Base-by-base conservation (phyloP, 768 basidiomycete species). In the Tephrocybe sp. region DNA sequence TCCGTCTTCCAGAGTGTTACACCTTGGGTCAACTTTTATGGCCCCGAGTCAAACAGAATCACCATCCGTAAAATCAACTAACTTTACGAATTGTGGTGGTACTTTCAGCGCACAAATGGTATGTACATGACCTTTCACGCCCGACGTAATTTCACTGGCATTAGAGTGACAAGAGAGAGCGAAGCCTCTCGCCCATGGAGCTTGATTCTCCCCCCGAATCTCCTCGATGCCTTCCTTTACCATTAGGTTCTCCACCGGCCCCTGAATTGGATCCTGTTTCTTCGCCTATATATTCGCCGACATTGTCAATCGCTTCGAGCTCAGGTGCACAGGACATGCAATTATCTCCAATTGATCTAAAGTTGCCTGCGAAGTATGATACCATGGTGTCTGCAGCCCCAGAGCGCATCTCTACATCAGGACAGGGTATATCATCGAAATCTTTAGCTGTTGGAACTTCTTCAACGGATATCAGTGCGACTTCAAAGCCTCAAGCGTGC, bases 151-250 rank as follows among this genome's bases (percentile, higher is more conserved):
- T 55, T 55, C 48, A 52, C 51, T 22, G 30, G 26, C 42, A 40
- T 16, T 36, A 59, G 55, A 51, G 40, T 26, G 41, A 32, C 41
- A 50, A 45, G 45, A 46, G 33, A 45, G 72, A 75, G 14, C 68
- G 79, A 50, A 84, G 77, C 64, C 67, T 80, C 40, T 80, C 81
- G 42, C 82, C 80, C 0, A 83, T 83, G 81, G 84, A 84, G 48
- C 70, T 84, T 38, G 81, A 77, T 55, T 80, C 80, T 6, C 62
- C 73, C 6, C 56, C 68, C 14, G 73, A 69, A 52, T 72, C 72
- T 9, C 71, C 73, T 23, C 45, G 14, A 14, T 23, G 48, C 33
- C 55, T 51, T 14, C 49, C 65, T 43, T 12, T 35, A n/a, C 20
- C 44, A 41, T 35, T 39, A 16, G 19, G 38, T 16, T 42, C 41